Percentiles rank a stretch among this genome's conserved stretches.
These are phyloP conservation scores for Ceratonia siliqua DNA, from an alignment of 306 rosid species.

Conservation along the genomic window DNA sequence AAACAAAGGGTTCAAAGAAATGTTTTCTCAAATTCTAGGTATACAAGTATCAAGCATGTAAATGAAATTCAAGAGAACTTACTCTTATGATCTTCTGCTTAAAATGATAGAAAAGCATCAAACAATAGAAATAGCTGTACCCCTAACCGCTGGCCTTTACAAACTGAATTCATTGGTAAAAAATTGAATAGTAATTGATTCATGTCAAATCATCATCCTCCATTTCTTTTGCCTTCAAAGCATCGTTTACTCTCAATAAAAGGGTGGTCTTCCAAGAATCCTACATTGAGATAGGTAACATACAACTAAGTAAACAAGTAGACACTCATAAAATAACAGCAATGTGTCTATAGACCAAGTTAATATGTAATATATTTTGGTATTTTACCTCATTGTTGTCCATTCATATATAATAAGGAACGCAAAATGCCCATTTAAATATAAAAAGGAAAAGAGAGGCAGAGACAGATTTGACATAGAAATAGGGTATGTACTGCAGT, in stretches of 20 bases:
- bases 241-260: conserved; percentile 44
- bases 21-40: neutral
- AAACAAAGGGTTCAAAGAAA: neutral
- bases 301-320: conserved; percentile 15
- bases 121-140: conserved; percentile 5
- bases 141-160: neutral
- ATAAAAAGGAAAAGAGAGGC: neutral
- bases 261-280: conserved; percentile 57
- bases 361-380: conserved; percentile 10
- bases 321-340: conserved; percentile 16
- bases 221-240: conserved; percentile 50
- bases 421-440: conserved; percentile 3
- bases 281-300: conserved; percentile 32
- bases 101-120: neutral
- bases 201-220: conserved; percentile 61
- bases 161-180: conserved; percentile 13
- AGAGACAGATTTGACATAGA: neutral
- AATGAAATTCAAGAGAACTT: neutral
- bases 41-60: neutral
- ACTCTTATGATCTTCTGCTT: neutral
- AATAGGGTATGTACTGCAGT: neutral
- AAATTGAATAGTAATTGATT: conserved; percentile 29
- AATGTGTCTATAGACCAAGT: conserved; percentile 12
- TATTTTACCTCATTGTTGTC: neutral
- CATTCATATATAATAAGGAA: neutral